A percentile compares a stretch with the other conserved stretches of the same genome.
These are phyloP conservation scores for Solioccasus polychromus DNA, from an alignment of 768 basidiomycete species.

Conservation along the genomic window DNA sequence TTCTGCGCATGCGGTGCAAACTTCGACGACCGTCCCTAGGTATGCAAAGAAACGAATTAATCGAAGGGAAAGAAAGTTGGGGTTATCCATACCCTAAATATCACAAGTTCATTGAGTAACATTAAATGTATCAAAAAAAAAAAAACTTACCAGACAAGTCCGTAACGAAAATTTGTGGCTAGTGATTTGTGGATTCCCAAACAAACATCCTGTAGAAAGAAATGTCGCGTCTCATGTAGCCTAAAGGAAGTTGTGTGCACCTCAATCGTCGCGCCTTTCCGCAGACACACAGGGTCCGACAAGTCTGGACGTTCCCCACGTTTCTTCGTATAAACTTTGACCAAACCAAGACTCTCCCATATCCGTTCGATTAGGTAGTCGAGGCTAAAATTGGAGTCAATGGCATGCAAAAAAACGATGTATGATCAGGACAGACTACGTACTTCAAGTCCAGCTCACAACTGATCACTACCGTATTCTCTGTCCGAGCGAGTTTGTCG, in stretches of 20 bases:
- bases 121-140: not conserved
- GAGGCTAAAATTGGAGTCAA: conserved; percentile 41
- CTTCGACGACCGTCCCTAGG: conserved; percentile 88
- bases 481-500: conserved; percentile 77
- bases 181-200: conserved; percentile 90
- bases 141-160: conserved; percentile 77
- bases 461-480: conserved; percentile 90
- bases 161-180: conserved; percentile 90
- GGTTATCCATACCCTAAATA: conserved; percentile 24
- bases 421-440: conserved; percentile 12
- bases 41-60: not conserved
- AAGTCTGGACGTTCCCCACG: conserved; percentile 93
- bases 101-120: conserved; percentile 4
- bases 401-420: conserved; percentile 2
- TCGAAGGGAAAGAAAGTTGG: not conserved
- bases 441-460: conserved; percentile 94
- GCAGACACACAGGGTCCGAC: conserved; percentile 83
- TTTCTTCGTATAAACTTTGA: conserved; percentile 97
- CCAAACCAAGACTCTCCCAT: conserved; percentile 76
- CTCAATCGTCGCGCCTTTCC: conserved; percentile 92
- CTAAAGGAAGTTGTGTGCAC: conserved; percentile 32
- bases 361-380: conserved; percentile 73
- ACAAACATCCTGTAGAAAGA: conserved; percentile 65
- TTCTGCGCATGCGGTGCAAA: conserved; percentile 94
- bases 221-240: not conserved